phyloP scores from a whole-genome alignment of 2,329 filamentous ascomycete species.

The Periconia digitata region DNA sequence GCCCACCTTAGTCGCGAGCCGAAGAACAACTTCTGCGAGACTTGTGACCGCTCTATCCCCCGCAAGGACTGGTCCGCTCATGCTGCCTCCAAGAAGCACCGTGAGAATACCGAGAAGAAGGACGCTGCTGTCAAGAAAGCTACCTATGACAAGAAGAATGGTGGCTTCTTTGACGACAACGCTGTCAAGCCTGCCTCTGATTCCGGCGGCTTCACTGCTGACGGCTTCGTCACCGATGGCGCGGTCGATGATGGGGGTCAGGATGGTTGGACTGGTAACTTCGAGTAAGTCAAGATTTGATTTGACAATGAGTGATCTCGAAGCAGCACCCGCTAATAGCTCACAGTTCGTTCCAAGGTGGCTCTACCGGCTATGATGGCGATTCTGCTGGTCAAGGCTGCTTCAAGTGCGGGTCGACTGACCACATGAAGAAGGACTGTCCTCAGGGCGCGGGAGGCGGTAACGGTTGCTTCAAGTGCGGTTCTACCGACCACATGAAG shows the following conservation, averaged over 20 bases:
- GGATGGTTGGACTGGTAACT: no score
- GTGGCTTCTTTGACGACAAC: conserved; percentile 9
- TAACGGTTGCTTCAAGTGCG: conserved; percentile 34
- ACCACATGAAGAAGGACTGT: conserved; percentile 27
- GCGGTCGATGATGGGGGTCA: conserved; percentile 7
- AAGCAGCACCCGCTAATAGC: neutral
- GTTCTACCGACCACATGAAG: conserved; percentile 22
- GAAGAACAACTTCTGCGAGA: conserved; percentile 27
- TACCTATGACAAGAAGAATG: conserved; percentile 12
- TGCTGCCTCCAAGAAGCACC: conserved; percentile 37
- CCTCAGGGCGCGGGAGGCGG: conserved; percentile 11
- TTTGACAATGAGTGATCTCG: no score
- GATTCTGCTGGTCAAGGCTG: conserved; percentile 40
- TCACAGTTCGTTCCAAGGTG: conserved; percentile 46
- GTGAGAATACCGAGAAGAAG: conserved; percentile 10
- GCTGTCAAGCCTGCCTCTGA: conserved; percentile 9
- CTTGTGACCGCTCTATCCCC: conserved; percentile 32
- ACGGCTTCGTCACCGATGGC: conserved; percentile 9
- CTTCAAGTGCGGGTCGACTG: conserved; percentile 25
- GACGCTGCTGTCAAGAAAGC: conserved; percentile 35
- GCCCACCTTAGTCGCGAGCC: conserved; percentile 21
- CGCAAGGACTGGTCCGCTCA: conserved; percentile 36
- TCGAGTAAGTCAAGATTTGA: no score
- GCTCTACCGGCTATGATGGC: conserved; percentile 22
- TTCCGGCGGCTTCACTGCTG: neutral